phyloP scores from a whole-genome alignment of 129 eudicot genomes.

The Arctium minus region DNA sequence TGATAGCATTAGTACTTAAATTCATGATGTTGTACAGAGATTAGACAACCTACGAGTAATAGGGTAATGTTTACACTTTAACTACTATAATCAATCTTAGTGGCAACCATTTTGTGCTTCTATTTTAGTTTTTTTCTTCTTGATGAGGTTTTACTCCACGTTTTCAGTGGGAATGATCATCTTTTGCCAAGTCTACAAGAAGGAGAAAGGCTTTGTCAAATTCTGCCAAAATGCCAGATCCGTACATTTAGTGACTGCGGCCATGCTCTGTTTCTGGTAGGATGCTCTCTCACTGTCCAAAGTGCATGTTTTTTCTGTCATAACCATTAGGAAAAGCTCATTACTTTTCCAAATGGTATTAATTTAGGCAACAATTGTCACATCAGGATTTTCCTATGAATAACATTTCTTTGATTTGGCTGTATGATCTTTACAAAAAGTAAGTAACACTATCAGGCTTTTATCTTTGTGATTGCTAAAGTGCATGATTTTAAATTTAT shows the following conservation, averaged over 20 bases:
- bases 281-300: not conserved
- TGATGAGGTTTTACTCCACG: not conserved
- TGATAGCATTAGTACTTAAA: not conserved
- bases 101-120: not conserved
- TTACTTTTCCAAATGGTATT: not conserved
- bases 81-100: not conserved
- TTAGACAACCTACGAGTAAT: not conserved
- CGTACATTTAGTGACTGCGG: conserved; percentile 42
- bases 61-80: not conserved
- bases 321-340: not conserved
- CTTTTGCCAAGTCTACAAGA: conserved; percentile 62
- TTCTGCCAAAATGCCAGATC: conserved; percentile 54
- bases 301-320: not conserved
- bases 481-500: not conserved
- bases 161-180: conserved; percentile 59
- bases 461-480: not conserved
- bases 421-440: not conserved
- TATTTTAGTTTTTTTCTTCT: not conserved
- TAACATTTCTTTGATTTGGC: not conserved
- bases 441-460: not conserved
- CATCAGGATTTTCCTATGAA: not conserved
- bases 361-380: not conserved
- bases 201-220: conserved; percentile 57
- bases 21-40: not conserved
- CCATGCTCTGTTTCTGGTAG: conserved; percentile 69